Evolutionary conservation across 768 basidiomycete species (phyloP).

Genomic region (Suillus cothurnatus): DNA sequence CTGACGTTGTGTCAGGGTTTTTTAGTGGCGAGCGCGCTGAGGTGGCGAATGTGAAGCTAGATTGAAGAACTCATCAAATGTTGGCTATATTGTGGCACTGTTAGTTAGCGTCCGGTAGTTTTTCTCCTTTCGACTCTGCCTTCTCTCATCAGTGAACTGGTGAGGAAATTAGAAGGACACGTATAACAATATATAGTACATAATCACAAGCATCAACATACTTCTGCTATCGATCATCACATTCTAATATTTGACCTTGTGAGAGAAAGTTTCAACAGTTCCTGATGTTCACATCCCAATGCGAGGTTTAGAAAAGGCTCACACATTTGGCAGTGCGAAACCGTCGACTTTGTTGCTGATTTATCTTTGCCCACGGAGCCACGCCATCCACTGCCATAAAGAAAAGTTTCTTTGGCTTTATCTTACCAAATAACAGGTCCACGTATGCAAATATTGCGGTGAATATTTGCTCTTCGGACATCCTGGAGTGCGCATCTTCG

Average conservation of each 20-base stretch:
- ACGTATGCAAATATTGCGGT: constrained; percentile 97
- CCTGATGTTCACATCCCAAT: no score
- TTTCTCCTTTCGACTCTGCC: no score
- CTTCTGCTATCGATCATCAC: no score
- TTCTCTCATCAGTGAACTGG: no score
- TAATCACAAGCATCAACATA: no score
- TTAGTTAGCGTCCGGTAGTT: no score
- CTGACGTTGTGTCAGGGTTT: constrained; percentile 27
- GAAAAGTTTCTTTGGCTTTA: constrained; percentile 96
- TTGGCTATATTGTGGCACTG: background rate
- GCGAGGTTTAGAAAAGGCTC: no score
- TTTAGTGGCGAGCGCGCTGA: constrained; percentile 30
- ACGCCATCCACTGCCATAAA: constrained; percentile 99
- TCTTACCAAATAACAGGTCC: constrained; percentile 94
- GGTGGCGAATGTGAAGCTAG: constrained; percentile 26
- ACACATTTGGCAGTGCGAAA: constrained; percentile 96
- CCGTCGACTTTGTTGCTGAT: constrained; percentile 92
- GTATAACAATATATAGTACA: no score
- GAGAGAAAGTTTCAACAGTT: no score
- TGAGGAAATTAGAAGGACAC: no score
- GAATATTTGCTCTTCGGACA: constrained; percentile 97
- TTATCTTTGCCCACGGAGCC: constrained; percentile 98
- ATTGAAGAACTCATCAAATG: background rate
- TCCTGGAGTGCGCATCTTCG: constrained; percentile 91
- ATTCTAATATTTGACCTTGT: no score